Conservation (phyloP, 202 grass and related monocot genomes). For the Saccharum hybrid region DNA sequence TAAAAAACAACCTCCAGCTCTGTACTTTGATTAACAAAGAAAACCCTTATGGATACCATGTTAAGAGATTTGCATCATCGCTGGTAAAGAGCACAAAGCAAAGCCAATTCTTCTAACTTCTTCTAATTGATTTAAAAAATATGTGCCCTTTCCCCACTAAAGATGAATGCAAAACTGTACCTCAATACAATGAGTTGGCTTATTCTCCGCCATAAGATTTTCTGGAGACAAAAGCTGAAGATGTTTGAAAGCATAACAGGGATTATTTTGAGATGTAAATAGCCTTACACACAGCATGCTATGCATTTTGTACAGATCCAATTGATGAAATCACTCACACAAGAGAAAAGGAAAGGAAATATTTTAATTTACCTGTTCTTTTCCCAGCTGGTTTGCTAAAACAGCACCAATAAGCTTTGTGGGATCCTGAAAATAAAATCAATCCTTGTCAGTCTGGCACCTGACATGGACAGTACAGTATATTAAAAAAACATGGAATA, state of each 20-base stretch:
- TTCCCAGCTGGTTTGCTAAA: constrained; percentile 60
- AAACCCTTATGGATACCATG: not conserved
- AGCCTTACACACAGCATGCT: constrained; percentile 27
- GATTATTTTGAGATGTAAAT: constrained; percentile 18
- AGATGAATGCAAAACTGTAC: constrained; percentile 47
- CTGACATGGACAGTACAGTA: not conserved
- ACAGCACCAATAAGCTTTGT: constrained; percentile 57
- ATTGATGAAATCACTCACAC: not conserved
- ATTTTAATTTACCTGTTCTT: constrained; percentile 59
- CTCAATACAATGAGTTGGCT: constrained; percentile 44
- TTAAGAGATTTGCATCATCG: constrained; percentile 29
- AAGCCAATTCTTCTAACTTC: constrained; percentile 4
- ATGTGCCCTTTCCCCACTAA: not conserved
- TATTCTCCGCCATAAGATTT: constrained; percentile 44
- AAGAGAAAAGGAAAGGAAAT: not conserved
- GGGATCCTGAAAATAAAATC: constrained; percentile 58
- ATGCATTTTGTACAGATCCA: constrained; percentile 6
- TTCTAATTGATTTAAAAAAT: not conserved
- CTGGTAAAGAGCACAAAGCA: not conserved
- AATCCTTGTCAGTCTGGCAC: constrained; percentile 19
- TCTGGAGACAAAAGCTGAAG: constrained; percentile 51
- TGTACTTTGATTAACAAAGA: constrained; percentile 13
- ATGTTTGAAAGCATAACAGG: constrained; percentile 56
- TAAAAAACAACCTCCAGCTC: constrained; percentile 1
- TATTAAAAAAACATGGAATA: constrained; percentile 1